A percentile compares a stretch with the other conserved stretches of the same genome.
phyloP scores from a whole-genome alignment of 1,139 yeast species.

The Geotrichum bryndzae region DNA sequence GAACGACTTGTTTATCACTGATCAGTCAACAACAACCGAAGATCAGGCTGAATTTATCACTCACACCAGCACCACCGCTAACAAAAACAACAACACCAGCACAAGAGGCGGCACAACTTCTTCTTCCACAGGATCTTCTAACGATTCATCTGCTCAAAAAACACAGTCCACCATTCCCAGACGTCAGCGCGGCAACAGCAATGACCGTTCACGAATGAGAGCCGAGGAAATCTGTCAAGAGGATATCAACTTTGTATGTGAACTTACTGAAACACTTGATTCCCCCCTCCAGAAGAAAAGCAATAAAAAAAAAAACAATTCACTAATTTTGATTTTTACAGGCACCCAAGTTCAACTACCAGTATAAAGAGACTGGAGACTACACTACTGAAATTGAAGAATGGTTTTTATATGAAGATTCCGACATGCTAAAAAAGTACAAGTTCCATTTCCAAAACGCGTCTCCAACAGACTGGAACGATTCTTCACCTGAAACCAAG shows the following conservation, averaged over 20 bases:
- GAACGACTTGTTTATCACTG: slow-evolving; percentile 3
- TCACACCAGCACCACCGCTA: slow-evolving; percentile 1
- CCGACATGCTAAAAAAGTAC: slow-evolving; percentile 27
- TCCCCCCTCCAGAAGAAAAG: neutral
- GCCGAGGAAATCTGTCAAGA: slow-evolving; percentile 17
- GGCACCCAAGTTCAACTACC: slow-evolving; percentile 28
- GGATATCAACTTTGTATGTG: slow-evolving; percentile 9
- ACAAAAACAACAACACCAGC: slow-evolving; percentile 1
- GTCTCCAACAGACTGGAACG: slow-evolving; percentile 17
- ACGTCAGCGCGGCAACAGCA: slow-evolving; percentile 15
- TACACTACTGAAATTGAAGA: slow-evolving; percentile 31
- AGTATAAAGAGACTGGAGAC: slow-evolving; percentile 27
- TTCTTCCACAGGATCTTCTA: neutral
- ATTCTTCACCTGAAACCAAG: slow-evolving; percentile 8
- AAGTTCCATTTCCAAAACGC: slow-evolving; percentile 7
- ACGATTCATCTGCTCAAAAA: neutral
- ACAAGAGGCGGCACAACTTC: neutral
- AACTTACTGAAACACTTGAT: too few species aligned
- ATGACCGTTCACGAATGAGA: slow-evolving; percentile 15
- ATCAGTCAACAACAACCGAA: slow-evolving; percentile 10
- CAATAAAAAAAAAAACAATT: too few species aligned
- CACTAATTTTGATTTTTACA: neutral
- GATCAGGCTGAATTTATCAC: slow-evolving; percentile 15
- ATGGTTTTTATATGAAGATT: slow-evolving; percentile 33
- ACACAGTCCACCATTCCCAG: slow-evolving; percentile 1